These are phyloP conservation scores for Floccularia luteovirens DNA, from an alignment of 768 basidiomycete genomes.

Conservation along the genomic window DNA sequence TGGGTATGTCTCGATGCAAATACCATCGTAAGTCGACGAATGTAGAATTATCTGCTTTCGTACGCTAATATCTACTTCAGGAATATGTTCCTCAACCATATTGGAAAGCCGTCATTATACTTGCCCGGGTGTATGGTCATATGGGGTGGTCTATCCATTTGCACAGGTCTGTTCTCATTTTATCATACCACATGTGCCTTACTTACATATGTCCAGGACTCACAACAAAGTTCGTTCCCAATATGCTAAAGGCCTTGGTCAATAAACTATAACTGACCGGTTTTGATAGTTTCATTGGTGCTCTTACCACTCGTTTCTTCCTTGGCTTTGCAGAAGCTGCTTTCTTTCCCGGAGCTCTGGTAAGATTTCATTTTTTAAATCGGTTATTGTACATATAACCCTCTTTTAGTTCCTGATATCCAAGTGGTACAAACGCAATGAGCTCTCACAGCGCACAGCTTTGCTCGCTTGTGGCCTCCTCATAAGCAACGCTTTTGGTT, in stretches of 20 bases:
- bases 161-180: slow-evolving; percentile 30
- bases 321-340: slow-evolving; percentile 71
- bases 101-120: slow-evolving; percentile 58
- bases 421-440: slow-evolving; percentile 67
- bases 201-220: slow-evolving; percentile 21
- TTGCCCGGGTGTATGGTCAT: slow-evolving; percentile 54
- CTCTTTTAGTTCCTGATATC: slow-evolving; percentile 39
- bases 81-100: slow-evolving; percentile 61
- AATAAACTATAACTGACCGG: not conserved
- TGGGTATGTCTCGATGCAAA: slow-evolving; percentile 67
- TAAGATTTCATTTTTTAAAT: slow-evolving; percentile 8
- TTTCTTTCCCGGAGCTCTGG: slow-evolving; percentile 63
- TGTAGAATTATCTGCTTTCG: not conserved
- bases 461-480: slow-evolving; percentile 65
- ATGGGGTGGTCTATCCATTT: slow-evolving; percentile 52
- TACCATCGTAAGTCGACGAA: slow-evolving; percentile 47
- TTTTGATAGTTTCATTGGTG: slow-evolving; percentile 49
- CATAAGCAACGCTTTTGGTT: slow-evolving; percentile 77
- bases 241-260: not conserved
- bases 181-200: not conserved
- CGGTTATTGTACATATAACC: not conserved
- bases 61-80: slow-evolving; percentile 20
- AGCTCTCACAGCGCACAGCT: slow-evolving; percentile 64
- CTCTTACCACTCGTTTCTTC: slow-evolving; percentile 63
- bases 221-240: slow-evolving; percentile 24